Conservation (phyloP, 441 rosid species). For the Omphalea diandra region DNA sequence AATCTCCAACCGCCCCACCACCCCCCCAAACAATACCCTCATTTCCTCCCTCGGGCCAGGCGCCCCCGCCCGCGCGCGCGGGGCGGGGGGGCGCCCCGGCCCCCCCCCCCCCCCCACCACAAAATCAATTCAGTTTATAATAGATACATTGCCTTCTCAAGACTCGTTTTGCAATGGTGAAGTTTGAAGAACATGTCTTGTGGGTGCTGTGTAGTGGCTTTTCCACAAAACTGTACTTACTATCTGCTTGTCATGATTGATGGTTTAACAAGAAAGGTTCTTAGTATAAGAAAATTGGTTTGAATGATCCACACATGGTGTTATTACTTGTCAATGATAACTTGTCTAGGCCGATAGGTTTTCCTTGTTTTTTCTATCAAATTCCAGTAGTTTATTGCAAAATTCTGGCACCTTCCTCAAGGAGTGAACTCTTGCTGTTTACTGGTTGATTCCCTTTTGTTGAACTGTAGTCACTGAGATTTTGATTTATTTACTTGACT, state of each 20-base stretch:
- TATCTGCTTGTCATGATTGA: not conserved
- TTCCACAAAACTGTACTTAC: not conserved
- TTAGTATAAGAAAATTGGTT: not conserved
- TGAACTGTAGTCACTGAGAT: not conserved
- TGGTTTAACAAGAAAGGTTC: not conserved
- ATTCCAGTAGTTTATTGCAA: conserved; percentile 6
- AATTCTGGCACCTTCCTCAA: not conserved
- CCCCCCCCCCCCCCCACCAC: too few species aligned
- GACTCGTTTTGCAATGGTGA: not conserved
- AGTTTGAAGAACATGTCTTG: not conserved
- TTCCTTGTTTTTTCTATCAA: too few species aligned
- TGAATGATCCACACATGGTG: not conserved
- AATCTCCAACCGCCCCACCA: too few species aligned
- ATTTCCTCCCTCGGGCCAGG: too few species aligned
- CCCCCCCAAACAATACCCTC: too few species aligned
- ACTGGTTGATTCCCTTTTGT: not conserved
- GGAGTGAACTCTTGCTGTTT: not conserved
- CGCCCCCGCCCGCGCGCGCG: too few species aligned
- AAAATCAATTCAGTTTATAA: not conserved
- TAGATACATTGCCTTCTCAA: not conserved
- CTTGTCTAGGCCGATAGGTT: too few species aligned
- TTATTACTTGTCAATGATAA: conserved; percentile 3
- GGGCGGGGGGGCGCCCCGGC: too few species aligned
- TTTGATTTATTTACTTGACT: not conserved
- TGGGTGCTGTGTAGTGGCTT: not conserved